Base-by-base conservation (phyloP, 2,329 filamentous ascomycete species). In the Diplodia corticola region DNA sequence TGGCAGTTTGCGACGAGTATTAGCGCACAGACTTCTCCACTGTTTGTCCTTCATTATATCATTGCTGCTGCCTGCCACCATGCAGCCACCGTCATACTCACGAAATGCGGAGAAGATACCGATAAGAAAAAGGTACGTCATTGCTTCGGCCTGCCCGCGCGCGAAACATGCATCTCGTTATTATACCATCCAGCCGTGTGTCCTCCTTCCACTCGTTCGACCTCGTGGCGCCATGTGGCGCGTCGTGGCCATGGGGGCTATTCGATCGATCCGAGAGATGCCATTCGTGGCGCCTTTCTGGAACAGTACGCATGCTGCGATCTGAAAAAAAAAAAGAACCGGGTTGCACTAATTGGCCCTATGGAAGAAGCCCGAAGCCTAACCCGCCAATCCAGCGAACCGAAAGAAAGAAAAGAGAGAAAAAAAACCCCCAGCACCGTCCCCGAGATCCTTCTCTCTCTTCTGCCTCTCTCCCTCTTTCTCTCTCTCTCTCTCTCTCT, bases 51-150 rank as follows among this genome's bases (percentile, higher is more conserved):
- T 12, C 5, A 6, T 61, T 61, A 22, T 26, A 49, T 35, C 2
- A 1, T 9, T 4, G 10, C 22, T 61, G 44, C 57, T 61, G 44
- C 57, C 57, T 49, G 28, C 30, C 17, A 4, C 22, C 15, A 20
- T 20, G 40, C n/a, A 22, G 10, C 17, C 13, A 1, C 9, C 12
- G 22, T 24, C 35, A 33, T 40, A 44, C n/a, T 44, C 53, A 26
- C 44, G 30, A 17, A 35, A 35, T 61, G 57, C 44, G 57, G 57
- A 61, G 57, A 61, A 49, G 57, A 61, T 48, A 48, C 35, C 37
- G 24, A 49, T 28, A 10, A 17, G 20, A 60, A 33, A 46, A 4
- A 12, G 28, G 12, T 61, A 40, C 57, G 57, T 61, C 57, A 61
- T 61, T 15, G 17, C 40, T 9, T n/a, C n/a, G 44, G 40, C 26